These are phyloP conservation scores for Chytriomyces confervae DNA, from an alignment of 192 early-diverging fungal genomes.

Conservation along the genomic window DNA sequence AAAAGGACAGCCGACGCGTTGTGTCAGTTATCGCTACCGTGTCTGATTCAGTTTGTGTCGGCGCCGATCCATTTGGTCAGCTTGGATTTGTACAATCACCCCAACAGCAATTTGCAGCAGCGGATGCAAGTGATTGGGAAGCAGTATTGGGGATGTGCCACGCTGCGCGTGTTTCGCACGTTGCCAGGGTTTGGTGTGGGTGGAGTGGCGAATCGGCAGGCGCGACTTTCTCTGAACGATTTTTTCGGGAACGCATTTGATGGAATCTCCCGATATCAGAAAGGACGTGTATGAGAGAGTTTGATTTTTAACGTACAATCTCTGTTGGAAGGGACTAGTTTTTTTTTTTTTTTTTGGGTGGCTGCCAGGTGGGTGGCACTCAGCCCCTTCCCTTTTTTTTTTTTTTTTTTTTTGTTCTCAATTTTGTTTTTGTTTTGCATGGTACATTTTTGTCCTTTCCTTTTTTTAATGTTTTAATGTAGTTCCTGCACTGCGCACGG, in stretches of 20 bases:
- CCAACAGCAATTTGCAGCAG: neutral
- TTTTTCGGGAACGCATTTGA: neutral
- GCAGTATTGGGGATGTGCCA: slow-evolving; percentile 39
- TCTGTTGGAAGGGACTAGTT: too few relatives aligned
- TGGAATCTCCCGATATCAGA: too few relatives aligned
- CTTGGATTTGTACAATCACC: slow-evolving; percentile 55
- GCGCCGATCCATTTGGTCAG: slow-evolving; percentile 50
- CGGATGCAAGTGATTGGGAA: slow-evolving; percentile 16
- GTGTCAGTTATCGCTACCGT: slow-evolving; percentile 47
- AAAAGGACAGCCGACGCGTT: slow-evolving; percentile 27
- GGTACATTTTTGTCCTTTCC: too few relatives aligned
- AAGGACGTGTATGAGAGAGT: too few relatives aligned
- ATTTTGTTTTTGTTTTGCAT: too few relatives aligned
- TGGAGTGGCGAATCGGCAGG: slow-evolving; percentile 44
- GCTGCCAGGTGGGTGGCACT: too few relatives aligned
- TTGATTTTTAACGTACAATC: too few relatives aligned
- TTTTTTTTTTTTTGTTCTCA: too few relatives aligned
- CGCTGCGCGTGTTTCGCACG: slow-evolving; percentile 41
- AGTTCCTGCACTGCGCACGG: too few relatives aligned
- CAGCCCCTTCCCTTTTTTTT: too few relatives aligned
- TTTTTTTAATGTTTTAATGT: too few relatives aligned
- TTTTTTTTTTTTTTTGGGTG: too few relatives aligned
- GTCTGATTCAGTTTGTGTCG: slow-evolving; percentile 46
- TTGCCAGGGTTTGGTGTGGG: slow-evolving; percentile 57
- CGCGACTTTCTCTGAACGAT: neutral